Evolutionary conservation across 345 rosid genomes (phyloP).

Genomic region (Brassica napus): Da-Ae NC_063445.1:56901501-56902000

Average conservation of each 20-base stretch:
- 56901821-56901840: conserved; percentile 91
- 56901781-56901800: conserved; percentile 63
- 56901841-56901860: conserved; percentile 19
- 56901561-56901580: too few species aligned
- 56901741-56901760: conserved; percentile 48
- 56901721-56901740: neutral
- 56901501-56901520: too few species aligned
- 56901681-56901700: conserved; percentile 6
- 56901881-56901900: neutral
- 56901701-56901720: neutral
- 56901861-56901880: neutral
- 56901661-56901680: conserved; percentile 90
- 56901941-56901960: neutral
- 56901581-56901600: too few species aligned
- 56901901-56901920: neutral
- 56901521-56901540: too few species aligned
- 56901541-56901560: too few species aligned
- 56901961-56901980: neutral
- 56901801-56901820: conserved; percentile 58
- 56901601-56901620: too few species aligned
- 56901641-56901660: conserved; percentile 87
- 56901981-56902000: neutral
- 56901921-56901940: neutral
- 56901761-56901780: conserved; percentile 56
- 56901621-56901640: conserved; percentile 35